Evolutionary conservation across 257 asterid genomes (phyloP).

Genomic region (Paulownia fortunei): DNA sequence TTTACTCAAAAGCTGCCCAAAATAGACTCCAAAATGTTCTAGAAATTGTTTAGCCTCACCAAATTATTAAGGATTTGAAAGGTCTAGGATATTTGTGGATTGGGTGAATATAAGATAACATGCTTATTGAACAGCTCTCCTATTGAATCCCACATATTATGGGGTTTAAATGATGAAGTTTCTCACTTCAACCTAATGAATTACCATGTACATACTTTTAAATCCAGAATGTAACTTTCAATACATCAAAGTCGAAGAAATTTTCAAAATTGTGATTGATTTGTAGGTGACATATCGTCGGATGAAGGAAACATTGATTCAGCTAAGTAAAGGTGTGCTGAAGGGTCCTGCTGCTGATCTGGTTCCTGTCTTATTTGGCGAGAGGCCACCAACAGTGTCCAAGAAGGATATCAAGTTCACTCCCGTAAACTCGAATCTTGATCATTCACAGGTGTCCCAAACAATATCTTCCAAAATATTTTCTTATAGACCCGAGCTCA

Average conservation of each 20-base stretch:
- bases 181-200: not conserved
- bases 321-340: constrained; percentile 87
- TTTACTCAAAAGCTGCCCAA: not conserved
- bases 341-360: constrained; percentile 94
- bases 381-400: constrained; percentile 64
- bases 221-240: constrained; percentile 19
- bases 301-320: constrained; percentile 87
- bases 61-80: constrained; percentile 18
- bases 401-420: constrained; percentile 80
- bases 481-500: constrained; percentile 5
- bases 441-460: constrained; percentile 83
- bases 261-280: constrained; percentile 28
- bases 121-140: not conserved
- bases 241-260: not conserved
- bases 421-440: constrained; percentile 71
- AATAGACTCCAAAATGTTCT: not conserved
- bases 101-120: not conserved
- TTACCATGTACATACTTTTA: not conserved
- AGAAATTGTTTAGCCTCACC: constrained; percentile 15
- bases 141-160: not conserved
- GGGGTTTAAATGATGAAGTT: constrained; percentile 22
- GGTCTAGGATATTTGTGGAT: constrained; percentile 20
- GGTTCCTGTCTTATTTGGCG: constrained; percentile 95
- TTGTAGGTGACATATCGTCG: constrained; percentile 89
- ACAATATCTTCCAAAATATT: constrained; percentile 6